phyloP scores from a whole-genome alignment of 2,329 filamentous ascomycete genomes.

The Ophiostoma sp. region DNA sequence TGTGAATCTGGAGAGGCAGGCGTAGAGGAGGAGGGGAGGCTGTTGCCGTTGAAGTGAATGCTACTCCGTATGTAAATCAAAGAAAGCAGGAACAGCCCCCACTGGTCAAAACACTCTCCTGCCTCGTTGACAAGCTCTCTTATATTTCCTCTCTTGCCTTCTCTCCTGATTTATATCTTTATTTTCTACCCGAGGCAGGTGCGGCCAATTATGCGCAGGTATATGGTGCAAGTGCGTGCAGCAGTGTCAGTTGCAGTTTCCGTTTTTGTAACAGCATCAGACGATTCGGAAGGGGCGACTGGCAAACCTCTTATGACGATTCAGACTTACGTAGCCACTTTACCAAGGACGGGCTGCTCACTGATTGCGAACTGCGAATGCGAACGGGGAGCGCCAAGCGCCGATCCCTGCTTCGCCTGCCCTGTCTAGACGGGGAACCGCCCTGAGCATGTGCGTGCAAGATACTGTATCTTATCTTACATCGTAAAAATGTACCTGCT shows the following conservation, averaged over 20 bases:
- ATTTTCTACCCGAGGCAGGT: neutral
- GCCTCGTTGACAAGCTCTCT: neutral
- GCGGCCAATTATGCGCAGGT: neutral
- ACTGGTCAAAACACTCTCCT: slow-evolving; percentile 17
- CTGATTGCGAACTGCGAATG: neutral
- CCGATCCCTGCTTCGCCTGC: neutral
- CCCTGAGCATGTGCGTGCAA: neutral
- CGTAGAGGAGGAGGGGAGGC: neutral
- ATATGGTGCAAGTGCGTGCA: neutral
- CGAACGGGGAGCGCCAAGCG: slow-evolving; percentile 11
- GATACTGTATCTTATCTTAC: no score
- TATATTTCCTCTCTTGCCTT: neutral
- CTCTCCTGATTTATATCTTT: neutral
- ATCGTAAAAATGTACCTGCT: neutral
- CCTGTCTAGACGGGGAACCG: neutral
- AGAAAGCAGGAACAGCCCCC: slow-evolving; percentile 16
- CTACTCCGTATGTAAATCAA: neutral
- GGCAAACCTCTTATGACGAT: neutral
- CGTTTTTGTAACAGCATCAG: neutral
- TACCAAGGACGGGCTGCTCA: slow-evolving; percentile 7
- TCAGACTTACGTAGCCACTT: neutral
- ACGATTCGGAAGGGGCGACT: slow-evolving; percentile 1
- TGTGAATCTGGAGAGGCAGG: neutral
- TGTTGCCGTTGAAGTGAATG: no score
- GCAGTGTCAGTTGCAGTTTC: neutral